Evolutionary conservation across 139 green algal species (phyloP), one percentile per base, ranked within the genome.

Genomic region (Asterochloris erici): DNA sequence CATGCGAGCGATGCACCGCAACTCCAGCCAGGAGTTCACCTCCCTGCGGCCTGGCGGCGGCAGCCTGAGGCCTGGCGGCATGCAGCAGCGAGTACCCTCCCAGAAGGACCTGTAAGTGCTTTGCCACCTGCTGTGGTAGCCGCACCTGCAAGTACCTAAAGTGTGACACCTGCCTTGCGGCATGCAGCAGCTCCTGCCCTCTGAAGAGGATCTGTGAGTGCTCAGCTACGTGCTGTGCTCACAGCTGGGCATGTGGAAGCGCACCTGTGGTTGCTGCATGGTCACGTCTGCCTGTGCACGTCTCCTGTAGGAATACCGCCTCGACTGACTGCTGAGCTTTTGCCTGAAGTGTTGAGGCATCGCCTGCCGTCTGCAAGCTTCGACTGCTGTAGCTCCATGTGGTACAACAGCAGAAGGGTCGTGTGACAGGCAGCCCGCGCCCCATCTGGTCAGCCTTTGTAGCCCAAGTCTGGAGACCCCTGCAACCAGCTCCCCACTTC

Each of bases 41-140:
- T 80, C 81, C 62, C 68, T 84, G n/a, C 61, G 80, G 70, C 80
- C 80, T 63, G 80, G 80, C 14, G 80, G 79, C 62, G 79, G 79
- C 12, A 63, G 29, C 27, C 63, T 74, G n/a, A 73, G 63, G 62
- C 78, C 78, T 27, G 63, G 78, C n/a, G 78, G 78, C 66, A 21
- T 27, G 78, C 78, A 29, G 26, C 63, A 10, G 27, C 78, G 47
- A 24, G 63, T n/a, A 26, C 78, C 23, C 68, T 73, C 61, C 29
- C 61, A 28, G 28, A 38, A 23, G 27, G 78, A 74, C 73, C 78
- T 29, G 21, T 13, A 54, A 29, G 54, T 38, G 21, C 28, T 17
- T n/a, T n/a, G 26, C 60, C 24, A 23, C 47, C 2, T 71, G 66
- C 19, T 9, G 2, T 26, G 66, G 6, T 24, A 71, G 66, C 66